phyloP scores from a whole-genome alignment of 2,329 filamentous ascomycete genomes.

The Aureobasidium sp. region DNA sequence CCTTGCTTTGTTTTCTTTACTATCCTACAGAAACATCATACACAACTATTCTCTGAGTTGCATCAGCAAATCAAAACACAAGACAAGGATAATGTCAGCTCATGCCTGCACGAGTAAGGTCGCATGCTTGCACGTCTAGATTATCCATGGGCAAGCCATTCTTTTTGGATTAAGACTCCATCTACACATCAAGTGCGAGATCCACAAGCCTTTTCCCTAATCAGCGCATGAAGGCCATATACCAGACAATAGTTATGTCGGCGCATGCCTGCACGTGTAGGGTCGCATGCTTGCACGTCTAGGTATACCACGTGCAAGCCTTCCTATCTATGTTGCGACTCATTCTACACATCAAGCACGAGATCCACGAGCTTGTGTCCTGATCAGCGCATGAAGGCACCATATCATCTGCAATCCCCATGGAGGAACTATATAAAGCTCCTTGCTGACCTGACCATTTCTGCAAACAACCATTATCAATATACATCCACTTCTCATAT shows the following conservation, averaged over 20 bases:
- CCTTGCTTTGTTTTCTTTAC: background rate
- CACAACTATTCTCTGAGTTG: background rate
- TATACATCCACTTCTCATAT: background rate
- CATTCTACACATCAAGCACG: background rate
- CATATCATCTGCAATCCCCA: background rate
- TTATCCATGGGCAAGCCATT: background rate
- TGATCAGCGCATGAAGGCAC: background rate
- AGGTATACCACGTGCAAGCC: background rate
- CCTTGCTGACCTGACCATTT: background rate
- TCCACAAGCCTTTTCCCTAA: background rate
- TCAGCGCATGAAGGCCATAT: background rate
- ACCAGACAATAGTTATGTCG: no score
- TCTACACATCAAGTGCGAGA: background rate
- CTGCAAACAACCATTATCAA: background rate
- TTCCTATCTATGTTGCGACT: background rate
- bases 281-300: background rate
- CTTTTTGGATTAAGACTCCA: background rate
- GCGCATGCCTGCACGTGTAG: background rate
- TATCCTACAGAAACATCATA: background rate
- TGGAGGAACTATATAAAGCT: background rate
- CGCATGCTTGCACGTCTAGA: background rate
- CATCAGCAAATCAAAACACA: background rate
- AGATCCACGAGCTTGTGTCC: background rate
- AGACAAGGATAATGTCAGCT: background rate
- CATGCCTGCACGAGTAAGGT: background rate